These are phyloP conservation scores for Fulvia fulva DNA, from an alignment of 2,329 filamentous ascomycete species.

Conservation along the genomic window DNA sequence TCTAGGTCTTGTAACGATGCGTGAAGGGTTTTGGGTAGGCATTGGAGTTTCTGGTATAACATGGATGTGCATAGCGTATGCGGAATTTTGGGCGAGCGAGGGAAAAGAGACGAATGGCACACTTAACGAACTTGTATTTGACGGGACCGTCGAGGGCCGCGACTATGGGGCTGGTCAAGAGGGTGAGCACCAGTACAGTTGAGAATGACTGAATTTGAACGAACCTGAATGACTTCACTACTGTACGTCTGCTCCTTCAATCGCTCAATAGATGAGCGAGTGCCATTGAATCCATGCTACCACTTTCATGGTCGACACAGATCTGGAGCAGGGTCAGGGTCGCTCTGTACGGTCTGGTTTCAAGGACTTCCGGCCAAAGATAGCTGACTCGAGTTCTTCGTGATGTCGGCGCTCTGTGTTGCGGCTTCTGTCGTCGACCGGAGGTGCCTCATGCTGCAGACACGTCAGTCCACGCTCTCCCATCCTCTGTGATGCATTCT, in stretches of 20 bases:
- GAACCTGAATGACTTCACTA: neutral
- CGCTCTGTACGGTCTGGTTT: too few species aligned
- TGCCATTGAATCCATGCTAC: neutral
- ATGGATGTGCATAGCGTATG: neutral
- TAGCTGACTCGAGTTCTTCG: too few species aligned
- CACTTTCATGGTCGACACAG: too few species aligned
- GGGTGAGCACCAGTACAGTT: neutral
- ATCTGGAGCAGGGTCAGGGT: too few species aligned
- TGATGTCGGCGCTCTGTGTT: too few species aligned
- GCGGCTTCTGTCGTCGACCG: too few species aligned
- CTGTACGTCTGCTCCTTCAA: neutral
- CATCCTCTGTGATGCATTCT: too few species aligned
- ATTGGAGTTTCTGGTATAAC: neutral
- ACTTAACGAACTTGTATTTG: neutral
- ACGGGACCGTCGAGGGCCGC: neutral
- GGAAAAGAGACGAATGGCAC: neutral
- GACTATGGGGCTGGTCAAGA: neutral
- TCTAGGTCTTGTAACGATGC: slow-evolving; percentile 14
- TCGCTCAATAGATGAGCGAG: neutral
- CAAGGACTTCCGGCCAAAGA: too few species aligned
- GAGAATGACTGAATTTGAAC: neutral
- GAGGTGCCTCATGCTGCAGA: too few species aligned
- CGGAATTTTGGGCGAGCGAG: neutral
- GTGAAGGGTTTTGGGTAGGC: neutral
- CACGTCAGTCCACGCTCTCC: too few species aligned